These are phyloP conservation scores for Solanum ossicruentum DNA, from an alignment of 257 asterid species.

Conservation along the genomic window DNA sequence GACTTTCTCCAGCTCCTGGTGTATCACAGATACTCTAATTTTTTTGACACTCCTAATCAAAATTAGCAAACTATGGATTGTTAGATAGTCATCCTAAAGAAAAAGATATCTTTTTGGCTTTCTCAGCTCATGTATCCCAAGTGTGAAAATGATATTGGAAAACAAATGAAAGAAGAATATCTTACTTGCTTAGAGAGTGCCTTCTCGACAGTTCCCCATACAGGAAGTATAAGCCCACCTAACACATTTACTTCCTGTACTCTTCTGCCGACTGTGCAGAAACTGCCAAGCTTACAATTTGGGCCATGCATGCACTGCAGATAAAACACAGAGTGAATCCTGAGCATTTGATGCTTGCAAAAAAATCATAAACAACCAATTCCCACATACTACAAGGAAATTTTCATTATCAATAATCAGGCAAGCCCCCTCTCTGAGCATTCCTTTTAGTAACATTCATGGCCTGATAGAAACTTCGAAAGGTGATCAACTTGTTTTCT, in stretches of 20 bases:
- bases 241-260: conserved; percentile 86
- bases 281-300: conserved; percentile 70
- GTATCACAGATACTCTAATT: not conserved
- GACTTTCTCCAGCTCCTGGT: not conserved
- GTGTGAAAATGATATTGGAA: not conserved
- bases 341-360: not conserved
- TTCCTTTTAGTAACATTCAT: not conserved
- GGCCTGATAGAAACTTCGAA: not conserved
- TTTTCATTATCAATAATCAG: not conserved
- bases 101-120: not conserved
- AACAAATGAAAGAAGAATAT: not conserved
- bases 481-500: not conserved
- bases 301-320: conserved; percentile 99
- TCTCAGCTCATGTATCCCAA: not conserved
- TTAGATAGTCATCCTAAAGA: not conserved
- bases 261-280: conserved; percentile 88
- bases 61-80: not conserved
- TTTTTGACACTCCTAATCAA: not conserved
- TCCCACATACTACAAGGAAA: not conserved
- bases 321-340: not conserved
- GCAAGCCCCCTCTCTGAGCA: not conserved
- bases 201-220: conserved; percentile 92
- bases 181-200: conserved; percentile 89
- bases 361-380: not conserved
- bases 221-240: conserved; percentile 97